Evolutionary conservation across 179 eudicot genomes (phyloP).

Genomic region (Beta macrorhiza): DNA sequence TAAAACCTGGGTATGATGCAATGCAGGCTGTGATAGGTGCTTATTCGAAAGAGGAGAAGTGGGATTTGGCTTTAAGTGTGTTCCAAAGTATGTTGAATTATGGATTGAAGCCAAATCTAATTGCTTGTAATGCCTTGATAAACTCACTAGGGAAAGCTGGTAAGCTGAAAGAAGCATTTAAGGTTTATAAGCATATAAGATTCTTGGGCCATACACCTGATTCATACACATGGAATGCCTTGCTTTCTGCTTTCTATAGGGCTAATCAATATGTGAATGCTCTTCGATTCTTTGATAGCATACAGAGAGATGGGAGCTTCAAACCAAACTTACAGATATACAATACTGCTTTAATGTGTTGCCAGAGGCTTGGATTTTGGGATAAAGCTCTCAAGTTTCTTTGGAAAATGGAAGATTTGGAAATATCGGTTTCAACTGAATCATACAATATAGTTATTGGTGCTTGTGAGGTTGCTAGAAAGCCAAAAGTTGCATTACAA

Average conservation of each 20-base stretch:
- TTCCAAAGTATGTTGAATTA: slow-evolving; percentile 52
- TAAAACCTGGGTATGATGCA: slow-evolving; percentile 52
- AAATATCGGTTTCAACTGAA: slow-evolving; percentile 47
- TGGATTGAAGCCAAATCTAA: slow-evolving; percentile 61
- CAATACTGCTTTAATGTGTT: slow-evolving; percentile 71
- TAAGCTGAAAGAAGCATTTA: slow-evolving; percentile 56
- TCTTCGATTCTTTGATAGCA: slow-evolving; percentile 63
- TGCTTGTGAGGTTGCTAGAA: slow-evolving; percentile 78
- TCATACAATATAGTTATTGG: slow-evolving; percentile 83
- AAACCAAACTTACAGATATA: slow-evolving; percentile 55
- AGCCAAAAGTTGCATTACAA: slow-evolving; percentile 75
- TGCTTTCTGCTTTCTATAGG: slow-evolving; percentile 67
- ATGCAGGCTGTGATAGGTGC: slow-evolving; percentile 89
- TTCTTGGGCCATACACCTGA: slow-evolving; percentile 65
- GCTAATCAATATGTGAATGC: slow-evolving; percentile 60
- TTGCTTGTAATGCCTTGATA: slow-evolving; percentile 73
- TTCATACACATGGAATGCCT: slow-evolving; percentile 81
- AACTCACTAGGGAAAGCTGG: slow-evolving; percentile 75
- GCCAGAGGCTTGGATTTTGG: slow-evolving; percentile 71
- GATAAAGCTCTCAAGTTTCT: slow-evolving; percentile 71
- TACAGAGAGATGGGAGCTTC: slow-evolving; percentile 38
- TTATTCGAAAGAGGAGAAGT: slow-evolving; percentile 69
- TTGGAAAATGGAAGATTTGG: slow-evolving; percentile 78
- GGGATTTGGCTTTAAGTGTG: slow-evolving; percentile 59
- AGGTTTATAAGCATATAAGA: slow-evolving; percentile 45